A percentile compares a stretch with the other conserved stretches of the same genome.
phyloP scores from a whole-genome alignment of 2,329 filamentous ascomycete species.

The Hypoxylon sp. region DNA sequence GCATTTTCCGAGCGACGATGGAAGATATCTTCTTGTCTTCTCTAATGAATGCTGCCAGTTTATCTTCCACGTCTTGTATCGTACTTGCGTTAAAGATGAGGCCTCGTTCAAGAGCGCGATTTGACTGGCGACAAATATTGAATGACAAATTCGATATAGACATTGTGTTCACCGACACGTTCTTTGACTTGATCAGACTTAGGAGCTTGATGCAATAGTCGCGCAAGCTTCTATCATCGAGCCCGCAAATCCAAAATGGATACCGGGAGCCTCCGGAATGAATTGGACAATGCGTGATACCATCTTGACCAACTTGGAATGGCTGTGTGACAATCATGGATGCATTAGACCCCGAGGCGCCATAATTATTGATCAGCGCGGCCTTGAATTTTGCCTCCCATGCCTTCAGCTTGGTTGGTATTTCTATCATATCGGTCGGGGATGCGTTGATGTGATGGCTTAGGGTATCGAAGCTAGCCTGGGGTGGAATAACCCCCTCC shows the following conservation, averaged over 20 bases:
- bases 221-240: slow-evolving; percentile 47
- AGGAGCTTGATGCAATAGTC: slow-evolving; percentile 30
- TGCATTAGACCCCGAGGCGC: slow-evolving; percentile 54
- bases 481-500: background rate
- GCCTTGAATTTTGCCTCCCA: slow-evolving; percentile 52
- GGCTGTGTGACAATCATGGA: slow-evolving; percentile 47
- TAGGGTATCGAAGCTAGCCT: slow-evolving; percentile 11
- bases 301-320: slow-evolving; percentile 18
- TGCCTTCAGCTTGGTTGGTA: background rate
- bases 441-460: slow-evolving; percentile 1
- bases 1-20: background rate
- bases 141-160: slow-evolving; percentile 1
- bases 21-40: too few species aligned
- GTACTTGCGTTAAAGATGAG: slow-evolving; percentile 37
- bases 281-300: slow-evolving; percentile 2
- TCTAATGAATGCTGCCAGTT: slow-evolving; percentile 25
- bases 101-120: background rate
- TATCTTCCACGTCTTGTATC: slow-evolving; percentile 48
- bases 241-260: slow-evolving; percentile 40
- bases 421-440: slow-evolving; percentile 3
- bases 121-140: slow-evolving; percentile 5
- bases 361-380: slow-evolving; percentile 55
- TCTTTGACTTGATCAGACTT: too few species aligned
- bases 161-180: too few species aligned
- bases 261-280: background rate